Evolutionary conservation across 371 early-diverging fungal species (phyloP).

Genomic region (Mucor saturninus): DNA sequence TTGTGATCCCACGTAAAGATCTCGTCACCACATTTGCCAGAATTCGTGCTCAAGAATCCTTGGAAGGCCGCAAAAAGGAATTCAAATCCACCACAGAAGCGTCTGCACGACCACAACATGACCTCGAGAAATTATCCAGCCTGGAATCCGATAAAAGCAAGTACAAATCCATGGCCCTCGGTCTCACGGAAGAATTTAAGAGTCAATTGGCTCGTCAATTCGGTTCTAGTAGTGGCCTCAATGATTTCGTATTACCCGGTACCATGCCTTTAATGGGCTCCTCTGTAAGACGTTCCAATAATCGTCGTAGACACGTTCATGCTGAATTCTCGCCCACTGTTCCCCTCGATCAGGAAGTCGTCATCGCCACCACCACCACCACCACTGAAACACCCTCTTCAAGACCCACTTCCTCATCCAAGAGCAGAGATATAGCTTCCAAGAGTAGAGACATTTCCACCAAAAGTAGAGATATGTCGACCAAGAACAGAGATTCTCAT

Average conservation of each 20-base stretch:
- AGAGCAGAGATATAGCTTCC: constrained; percentile 9
- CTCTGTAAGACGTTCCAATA: constrained; percentile 40
- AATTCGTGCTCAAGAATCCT: constrained; percentile 47
- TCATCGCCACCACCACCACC: not conserved
- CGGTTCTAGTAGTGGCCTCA: constrained; percentile 46
- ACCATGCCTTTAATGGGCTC: constrained; percentile 52
- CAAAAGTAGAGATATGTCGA: no score
- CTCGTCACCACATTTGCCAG: constrained; percentile 44
- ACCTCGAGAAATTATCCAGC: not conserved
- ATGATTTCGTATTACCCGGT: constrained; percentile 50
- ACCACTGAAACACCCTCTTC: not conserved
- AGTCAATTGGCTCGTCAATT: constrained; percentile 51
- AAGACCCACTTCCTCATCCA: no score
- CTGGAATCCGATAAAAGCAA: constrained; percentile 31
- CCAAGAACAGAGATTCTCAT: no score
- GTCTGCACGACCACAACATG: not conserved
- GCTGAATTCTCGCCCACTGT: constrained; percentile 6
- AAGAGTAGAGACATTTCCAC: not conserved
- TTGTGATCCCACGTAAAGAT: constrained; percentile 39
- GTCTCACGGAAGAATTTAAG: constrained; percentile 53
- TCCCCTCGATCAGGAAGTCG: not conserved
- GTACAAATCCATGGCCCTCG: constrained; percentile 46
- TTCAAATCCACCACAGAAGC: not conserved
- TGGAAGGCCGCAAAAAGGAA: constrained; percentile 38
- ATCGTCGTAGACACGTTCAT: constrained; percentile 34